Evolutionary conservation across 169 alveolate species (phyloP).

Genomic region (Cryptosporidium ubiquitum): DNA sequence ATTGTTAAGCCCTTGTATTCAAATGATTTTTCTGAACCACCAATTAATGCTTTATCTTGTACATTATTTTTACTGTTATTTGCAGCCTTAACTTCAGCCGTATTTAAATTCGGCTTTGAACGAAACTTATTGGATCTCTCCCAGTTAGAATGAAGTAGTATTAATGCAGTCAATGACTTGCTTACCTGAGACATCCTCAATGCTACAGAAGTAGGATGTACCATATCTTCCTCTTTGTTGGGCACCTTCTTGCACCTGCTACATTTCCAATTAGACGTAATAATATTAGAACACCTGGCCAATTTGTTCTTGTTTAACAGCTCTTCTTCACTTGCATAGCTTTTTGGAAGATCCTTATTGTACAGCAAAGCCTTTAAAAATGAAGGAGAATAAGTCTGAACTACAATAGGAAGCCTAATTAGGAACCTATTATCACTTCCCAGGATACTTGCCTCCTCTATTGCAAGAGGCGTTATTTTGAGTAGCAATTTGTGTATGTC

Average conservation of each 20-base stretch:
- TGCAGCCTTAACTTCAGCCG: neutral
- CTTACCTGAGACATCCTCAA: conserved; percentile 68
- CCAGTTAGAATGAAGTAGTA: conserved; percentile 51
- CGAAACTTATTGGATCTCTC: conserved; percentile 48
- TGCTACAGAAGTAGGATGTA: conserved; percentile 52
- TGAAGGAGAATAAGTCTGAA: conserved; percentile 73
- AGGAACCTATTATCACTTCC: neutral
- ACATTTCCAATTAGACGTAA: neutral
- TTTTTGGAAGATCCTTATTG: conserved; percentile 64
- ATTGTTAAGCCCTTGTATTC: conserved; percentile 66
- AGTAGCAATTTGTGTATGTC: conserved; percentile 36
- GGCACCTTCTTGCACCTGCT: neutral
- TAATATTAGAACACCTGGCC: conserved; percentile 33
- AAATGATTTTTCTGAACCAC: neutral
- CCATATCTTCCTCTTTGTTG: neutral
- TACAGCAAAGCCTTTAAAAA: conserved; percentile 59
- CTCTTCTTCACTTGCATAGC: conserved; percentile 69
- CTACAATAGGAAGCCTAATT: conserved; percentile 56
- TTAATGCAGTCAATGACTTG: conserved; percentile 39
- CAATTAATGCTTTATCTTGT: neutral
- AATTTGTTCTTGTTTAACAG: conserved; percentile 5
- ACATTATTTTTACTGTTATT: neutral
- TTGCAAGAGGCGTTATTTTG: conserved; percentile 45
- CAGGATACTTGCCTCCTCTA: conserved; percentile 24
- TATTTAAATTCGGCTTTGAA: neutral